Evolutionary conservation across 345 rosid species (phyloP), one percentile per base, ranked within the genome.

Genomic region (Heritiera fomes): DNA sequence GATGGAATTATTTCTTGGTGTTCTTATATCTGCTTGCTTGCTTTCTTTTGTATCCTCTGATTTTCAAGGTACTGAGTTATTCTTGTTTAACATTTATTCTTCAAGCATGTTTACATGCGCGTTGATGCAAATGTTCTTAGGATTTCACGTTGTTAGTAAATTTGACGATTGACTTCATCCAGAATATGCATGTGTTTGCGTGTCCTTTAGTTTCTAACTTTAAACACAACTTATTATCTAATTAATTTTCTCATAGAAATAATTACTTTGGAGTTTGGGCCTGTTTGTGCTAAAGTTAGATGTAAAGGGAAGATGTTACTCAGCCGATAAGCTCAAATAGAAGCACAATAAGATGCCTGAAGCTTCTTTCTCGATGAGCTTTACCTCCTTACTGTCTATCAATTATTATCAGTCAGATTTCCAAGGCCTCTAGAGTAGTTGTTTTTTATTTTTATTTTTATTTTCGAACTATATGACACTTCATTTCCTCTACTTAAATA

Each of bases 31-130:
- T 78, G 74, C 87, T 75, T 87, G 80, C 80, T 86, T 93, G 80
- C 85, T 77, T 67, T 80, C 93, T 41, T 78, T 84, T 77, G 94
- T 81, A 40, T 76, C 79, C 17, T 88, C 95, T 46, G 93, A 95
- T 87, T 80, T 38, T n/a, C 99, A 95, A 95, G 99, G 99, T 95
- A 87, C 28, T 10, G 32, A 69, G 38, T 43, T 75, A 53, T 75
- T 52, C 58, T 66, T 74, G 40, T 56, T 49, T 73, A 32, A 40
- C 5, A 40, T 23, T 30, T 49, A 34, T 78, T 66, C 15, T 43
- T 75, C 47, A 41, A 45, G 61, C 38, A 73, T 75, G 40, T 77
- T 38, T 14, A 63, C 59, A 11, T 53, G 49, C 41, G 7, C 60
- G 34, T 34, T 9, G 23, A 46, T 41, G 50, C 17, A 14, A 18